Evolutionary conservation across 306 rosid genomes (phyloP), one percentile per base, ranked within the genome.

Genomic region (Prosopis cineraria): DNA sequence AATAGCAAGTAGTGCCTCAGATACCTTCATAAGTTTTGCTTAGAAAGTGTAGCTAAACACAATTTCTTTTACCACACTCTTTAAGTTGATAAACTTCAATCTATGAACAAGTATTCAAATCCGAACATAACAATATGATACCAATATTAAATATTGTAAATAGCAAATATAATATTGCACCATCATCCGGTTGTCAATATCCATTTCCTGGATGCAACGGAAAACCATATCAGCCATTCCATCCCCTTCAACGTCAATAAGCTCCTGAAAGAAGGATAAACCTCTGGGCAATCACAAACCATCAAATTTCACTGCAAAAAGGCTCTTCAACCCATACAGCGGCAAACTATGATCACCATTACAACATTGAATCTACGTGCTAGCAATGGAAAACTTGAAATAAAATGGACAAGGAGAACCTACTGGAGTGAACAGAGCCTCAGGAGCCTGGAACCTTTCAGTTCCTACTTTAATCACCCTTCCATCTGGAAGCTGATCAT

Each of bases 141-240:
- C 43, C 24, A 30, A 29, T 19, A 33, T 29, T 55, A 24, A 66
- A 34, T 37, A 47, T 25, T 78, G 73, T 31, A 79, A 11, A 45
- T 65, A 56, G 79, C 30, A 81, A 27, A 72, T 31, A 62, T 41
- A 84, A 67, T 59, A 65, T 76, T 70, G 20, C 87, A 96, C 99
- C 99, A 89, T 87, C 99, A 96, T 96, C 53, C 99, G 89, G 60
- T 96, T 96, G 89, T 96, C 99, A 78, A 96, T 96, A 87, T 93
- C 99, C 98, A 96, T 93, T 88, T 96, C 98, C 85, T 96, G 99
- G 79, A 96, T 96, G 88, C 98, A 96, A 82, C 88, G 97, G 80
- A 96, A 96, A 34, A 96, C 99, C 99, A 96, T 96, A 87, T 96
- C 99, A 66, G 99, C 99, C 94, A 96, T 96, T 83, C 99, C 99